Base-by-base conservation (phyloP, 2,329 filamentous ascomycete genomes). In the Talaromyces sp. region DNA sequence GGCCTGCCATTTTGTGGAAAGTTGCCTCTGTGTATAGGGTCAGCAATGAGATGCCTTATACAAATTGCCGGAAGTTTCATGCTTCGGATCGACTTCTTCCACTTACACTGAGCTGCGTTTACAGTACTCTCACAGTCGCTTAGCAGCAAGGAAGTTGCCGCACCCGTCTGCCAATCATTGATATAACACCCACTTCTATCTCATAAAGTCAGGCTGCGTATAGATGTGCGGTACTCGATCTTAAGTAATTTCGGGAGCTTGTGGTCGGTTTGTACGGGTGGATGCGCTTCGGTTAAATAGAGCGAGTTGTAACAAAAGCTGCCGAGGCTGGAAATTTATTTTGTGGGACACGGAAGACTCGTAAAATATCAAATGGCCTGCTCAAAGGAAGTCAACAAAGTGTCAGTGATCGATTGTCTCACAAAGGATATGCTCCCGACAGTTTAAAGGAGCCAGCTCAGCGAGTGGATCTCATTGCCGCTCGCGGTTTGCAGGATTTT, bases 141-240 rank as follows among this genome's bases (percentile, higher is more conserved):
- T 45, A 67, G 65, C 65, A 67, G 65, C 65, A 64, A 60, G 45
- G 27, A 56, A 39, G 10, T 63, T 67, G 60, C 66, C 60, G 62
- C 66, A 33, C 50, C 62, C 63, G 45, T 57, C 50, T 62, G n/a
- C 27, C 59, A 50, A n/a, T 63, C 66, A 67, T 65, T 59, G 50
- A 67, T 63, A 49, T 25, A 56, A 15, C 19, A 11, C 13, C 6
- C 31, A 0, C 37, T 64, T 58, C 75, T 77, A 74, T 74, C 73
- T 22, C 75, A 77, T 65, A 73, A 77, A 67, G 39, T 3, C 10
- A 35, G 7, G 8, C 25, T 45, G 13, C 8, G 41, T 45, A 8
- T 43, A 43, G 33, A n/a, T 3, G 27, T 11, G 25, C 37, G 3
- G 19, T 37, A n/a, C 37, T 54, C 49, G 47, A 50, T 27, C 17